Conservation (phyloP, 257 asterid species). For the Henckelia pumila region DNA sequence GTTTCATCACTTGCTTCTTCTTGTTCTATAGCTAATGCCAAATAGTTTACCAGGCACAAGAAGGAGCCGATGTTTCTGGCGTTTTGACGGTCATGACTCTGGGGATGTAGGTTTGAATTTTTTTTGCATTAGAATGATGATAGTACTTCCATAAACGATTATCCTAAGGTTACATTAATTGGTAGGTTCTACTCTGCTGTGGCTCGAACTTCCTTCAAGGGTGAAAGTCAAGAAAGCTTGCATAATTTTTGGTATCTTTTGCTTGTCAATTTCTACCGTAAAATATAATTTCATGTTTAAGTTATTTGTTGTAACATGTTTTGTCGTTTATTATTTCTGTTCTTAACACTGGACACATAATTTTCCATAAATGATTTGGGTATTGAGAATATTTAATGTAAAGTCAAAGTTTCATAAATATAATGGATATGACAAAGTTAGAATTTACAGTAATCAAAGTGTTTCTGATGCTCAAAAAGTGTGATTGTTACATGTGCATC, state of each 20-base stretch:
- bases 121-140: slow-evolving; percentile 24
- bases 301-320: not conserved
- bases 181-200: slow-evolving; percentile 90
- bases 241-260: slow-evolving; percentile 79
- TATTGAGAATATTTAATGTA: slow-evolving; percentile 1
- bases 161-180: slow-evolving; percentile 32
- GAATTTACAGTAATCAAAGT: not conserved
- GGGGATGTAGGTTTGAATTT: slow-evolving; percentile 69
- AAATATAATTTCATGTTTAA: slow-evolving; percentile 18
- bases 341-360: not conserved
- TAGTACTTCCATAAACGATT: slow-evolving; percentile 30
- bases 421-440: not conserved
- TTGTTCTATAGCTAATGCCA: slow-evolving; percentile 27
- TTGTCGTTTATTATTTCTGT: slow-evolving; percentile 4
- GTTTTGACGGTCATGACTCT: slow-evolving; percentile 95
- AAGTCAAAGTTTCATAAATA: not conserved
- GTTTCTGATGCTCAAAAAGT: not conserved
- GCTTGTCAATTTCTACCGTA: slow-evolving; percentile 15
- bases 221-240: slow-evolving; percentile 88
- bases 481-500: not conserved
- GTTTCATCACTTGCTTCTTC: not conserved
- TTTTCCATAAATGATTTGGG: not conserved
- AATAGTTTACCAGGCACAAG: slow-evolving; percentile 64
- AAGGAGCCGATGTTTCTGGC: slow-evolving; percentile 74
- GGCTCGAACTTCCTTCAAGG: slow-evolving; percentile 95